Percentiles rank a stretch among this genome's conserved stretches.
Conservation (phyloP, 108 stramenopile genomes). For the Aurantiochytrium sp. region DNA sequence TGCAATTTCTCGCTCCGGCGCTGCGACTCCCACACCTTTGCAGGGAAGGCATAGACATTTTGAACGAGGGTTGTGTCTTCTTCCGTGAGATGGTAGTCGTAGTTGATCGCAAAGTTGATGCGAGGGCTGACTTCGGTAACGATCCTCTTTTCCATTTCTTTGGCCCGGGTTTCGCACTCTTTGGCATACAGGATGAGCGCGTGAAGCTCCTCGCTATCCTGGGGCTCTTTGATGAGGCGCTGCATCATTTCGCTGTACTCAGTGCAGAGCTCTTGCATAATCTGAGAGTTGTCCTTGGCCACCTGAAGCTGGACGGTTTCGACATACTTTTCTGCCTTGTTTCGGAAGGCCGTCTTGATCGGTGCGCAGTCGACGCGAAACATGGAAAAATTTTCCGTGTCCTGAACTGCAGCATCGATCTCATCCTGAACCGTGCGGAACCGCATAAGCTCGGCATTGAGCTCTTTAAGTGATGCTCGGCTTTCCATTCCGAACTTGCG, state of each 20-base stretch:
- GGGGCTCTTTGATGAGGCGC: background rate
- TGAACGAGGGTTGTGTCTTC: background rate
- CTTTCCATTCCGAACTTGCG: background rate
- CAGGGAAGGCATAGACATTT: background rate
- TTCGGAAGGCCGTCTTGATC: background rate
- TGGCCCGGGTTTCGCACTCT: background rate
- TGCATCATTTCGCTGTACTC: background rate
- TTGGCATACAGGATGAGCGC: background rate
- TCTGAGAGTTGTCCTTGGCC: background rate
- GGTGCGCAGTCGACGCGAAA: slow-evolving; percentile 14
- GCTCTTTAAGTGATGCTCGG: background rate
- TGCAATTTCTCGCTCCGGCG: background rate
- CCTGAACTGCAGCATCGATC: background rate
- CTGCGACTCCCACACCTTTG: background rate
- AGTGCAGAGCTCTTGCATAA: background rate
- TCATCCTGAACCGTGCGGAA: background rate
- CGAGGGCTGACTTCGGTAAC: slow-evolving; percentile 12
- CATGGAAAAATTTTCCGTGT: background rate
- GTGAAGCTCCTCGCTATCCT: slow-evolving; percentile 21
- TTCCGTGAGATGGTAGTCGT: background rate
- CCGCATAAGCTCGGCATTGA: background rate
- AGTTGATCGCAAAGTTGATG: background rate
- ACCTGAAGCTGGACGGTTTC: background rate
- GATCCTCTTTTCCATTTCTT: background rate
- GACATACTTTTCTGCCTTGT: background rate